Percentiles rank a stretch among this genome's conserved stretches.
Conservation (phyloP, 345 rosid species). For the Crucihimalaya himalaica region DNA sequence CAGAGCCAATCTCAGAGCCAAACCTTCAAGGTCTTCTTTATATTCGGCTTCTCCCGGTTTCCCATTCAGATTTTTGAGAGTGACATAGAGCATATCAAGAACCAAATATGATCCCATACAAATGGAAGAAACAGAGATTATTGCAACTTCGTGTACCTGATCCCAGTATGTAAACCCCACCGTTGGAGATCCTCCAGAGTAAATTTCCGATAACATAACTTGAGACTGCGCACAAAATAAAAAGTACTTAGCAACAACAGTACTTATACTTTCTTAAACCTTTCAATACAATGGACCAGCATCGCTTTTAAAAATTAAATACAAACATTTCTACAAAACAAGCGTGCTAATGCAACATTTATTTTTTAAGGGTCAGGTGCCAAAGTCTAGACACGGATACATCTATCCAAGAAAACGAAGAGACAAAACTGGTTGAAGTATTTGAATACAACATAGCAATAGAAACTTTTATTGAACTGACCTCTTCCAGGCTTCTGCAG, state of each 20-base stretch:
- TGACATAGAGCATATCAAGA: conserved; percentile 22
- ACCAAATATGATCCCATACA: conserved; percentile 24
- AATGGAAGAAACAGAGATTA: conserved; percentile 57
- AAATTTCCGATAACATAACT: conserved; percentile 87
- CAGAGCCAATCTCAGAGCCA: conserved; percentile 96
- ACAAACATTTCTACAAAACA: neutral
- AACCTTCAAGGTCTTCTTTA: conserved; percentile 92
- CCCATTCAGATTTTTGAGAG: conserved; percentile 1
- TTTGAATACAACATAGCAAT: conserved; percentile 14
- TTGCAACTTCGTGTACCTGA: conserved; percentile 81
- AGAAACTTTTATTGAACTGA: conserved; percentile 33
- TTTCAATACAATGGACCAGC: conserved; percentile 18
- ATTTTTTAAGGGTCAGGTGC: neutral
- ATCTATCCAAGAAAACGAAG: neutral
- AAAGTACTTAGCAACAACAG: conserved; percentile 27
- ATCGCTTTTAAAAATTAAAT: neutral
- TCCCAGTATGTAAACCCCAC: conserved; percentile 84
- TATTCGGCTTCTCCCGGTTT: conserved; percentile 83
- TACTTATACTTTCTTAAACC: conserved; percentile 5
- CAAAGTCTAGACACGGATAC: conserved; percentile 15
- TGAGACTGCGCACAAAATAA: conserved; percentile 65
- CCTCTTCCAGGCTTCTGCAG: conserved; percentile 82
- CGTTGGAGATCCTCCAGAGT: conserved; percentile 95
- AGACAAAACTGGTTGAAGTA: conserved; percentile 10
- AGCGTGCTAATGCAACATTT: conserved; percentile 9